Evolutionary conservation across 345 rosid species (phyloP).

Genomic region (Moricandia arvensis): DNA sequence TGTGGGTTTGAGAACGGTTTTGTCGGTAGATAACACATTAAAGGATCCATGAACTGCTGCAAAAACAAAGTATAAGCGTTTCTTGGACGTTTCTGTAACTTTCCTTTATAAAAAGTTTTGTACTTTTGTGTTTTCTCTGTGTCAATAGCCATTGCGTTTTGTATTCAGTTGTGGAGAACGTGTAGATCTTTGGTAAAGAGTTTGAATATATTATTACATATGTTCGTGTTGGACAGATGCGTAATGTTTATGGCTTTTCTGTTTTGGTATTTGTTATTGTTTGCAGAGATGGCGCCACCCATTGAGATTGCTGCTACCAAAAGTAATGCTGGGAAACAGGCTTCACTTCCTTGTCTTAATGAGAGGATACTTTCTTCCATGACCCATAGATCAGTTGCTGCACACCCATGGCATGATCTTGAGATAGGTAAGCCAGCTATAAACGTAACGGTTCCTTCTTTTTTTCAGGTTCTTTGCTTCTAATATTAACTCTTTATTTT

Average conservation of each 20-base stretch:
- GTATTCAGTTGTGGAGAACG: neutral
- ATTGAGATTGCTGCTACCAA: conserved; percentile 50
- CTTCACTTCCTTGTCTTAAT: conserved; percentile 69
- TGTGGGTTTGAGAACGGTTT: conserved; percentile 12
- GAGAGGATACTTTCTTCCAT: conserved; percentile 93
- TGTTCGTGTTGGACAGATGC: conserved; percentile 1
- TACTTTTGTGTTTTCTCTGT: conserved; percentile 8
- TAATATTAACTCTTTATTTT: neutral
- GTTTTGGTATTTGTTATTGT: conserved; percentile 7
- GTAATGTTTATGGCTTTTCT: neutral
- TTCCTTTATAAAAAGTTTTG: conserved; percentile 1
- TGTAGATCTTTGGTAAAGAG: conserved; percentile 12
- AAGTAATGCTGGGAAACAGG: conserved; percentile 31
- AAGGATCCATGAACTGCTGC: conserved; percentile 16
- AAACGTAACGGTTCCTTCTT: neutral
- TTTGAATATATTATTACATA: neutral
- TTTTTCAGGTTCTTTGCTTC: neutral
- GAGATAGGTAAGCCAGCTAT: conserved; percentile 67
- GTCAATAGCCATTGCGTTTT: conserved; percentile 19
- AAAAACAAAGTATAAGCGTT: conserved; percentile 10
- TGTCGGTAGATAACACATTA: conserved; percentile 16
- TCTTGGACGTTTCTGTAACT: conserved; percentile 31
- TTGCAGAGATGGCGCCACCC: conserved; percentile 70
- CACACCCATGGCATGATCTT: conserved; percentile 99
- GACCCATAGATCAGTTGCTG: conserved; percentile 89